Evolutionary conservation across 352 stramenopile species (phyloP).

Genomic region (Globisporangium megalacanthum): DNA sequence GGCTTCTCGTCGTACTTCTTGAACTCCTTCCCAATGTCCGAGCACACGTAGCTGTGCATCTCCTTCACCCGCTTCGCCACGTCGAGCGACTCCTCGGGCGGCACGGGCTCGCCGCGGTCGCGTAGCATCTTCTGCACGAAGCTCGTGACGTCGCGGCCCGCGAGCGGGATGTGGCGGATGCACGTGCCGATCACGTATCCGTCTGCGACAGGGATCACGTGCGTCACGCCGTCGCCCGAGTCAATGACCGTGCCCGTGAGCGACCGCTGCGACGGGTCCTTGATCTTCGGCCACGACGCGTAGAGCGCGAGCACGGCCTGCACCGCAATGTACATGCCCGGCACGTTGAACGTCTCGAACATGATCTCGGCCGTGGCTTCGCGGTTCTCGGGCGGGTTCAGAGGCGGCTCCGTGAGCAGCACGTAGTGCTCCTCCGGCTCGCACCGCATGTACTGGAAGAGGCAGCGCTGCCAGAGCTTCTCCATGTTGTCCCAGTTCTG

Average conservation of each 20-base stretch:
- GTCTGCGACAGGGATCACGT: slow-evolving; percentile 93
- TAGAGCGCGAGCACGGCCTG: slow-evolving; percentile 94
- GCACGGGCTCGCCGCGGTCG: slow-evolving; percentile 89
- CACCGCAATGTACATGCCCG: slow-evolving; percentile 92
- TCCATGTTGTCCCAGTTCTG: slow-evolving; percentile 97
- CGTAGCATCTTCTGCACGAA: slow-evolving; percentile 94
- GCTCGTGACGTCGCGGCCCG: slow-evolving; percentile 92
- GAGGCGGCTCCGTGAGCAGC: slow-evolving; percentile 86
- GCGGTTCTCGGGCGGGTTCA: slow-evolving; percentile 94
- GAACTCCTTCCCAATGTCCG: slow-evolving; percentile 94
- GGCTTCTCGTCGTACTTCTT: slow-evolving; percentile 94
- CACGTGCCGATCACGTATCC: slow-evolving; percentile 95
- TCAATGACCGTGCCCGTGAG: slow-evolving; percentile 94
- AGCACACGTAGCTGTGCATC: slow-evolving; percentile 94
- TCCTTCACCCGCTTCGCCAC: slow-evolving; percentile 92
- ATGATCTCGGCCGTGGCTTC: slow-evolving; percentile 96
- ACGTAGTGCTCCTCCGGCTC: slow-evolving; percentile 94
- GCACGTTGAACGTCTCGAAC: slow-evolving; percentile 97
- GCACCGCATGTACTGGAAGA: slow-evolving; percentile 93
- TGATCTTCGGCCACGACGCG: slow-evolving; percentile 91
- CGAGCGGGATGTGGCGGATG: slow-evolving; percentile 94
- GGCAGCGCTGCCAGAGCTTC: slow-evolving; percentile 90
- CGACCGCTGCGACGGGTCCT: slow-evolving; percentile 79
- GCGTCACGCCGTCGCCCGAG: slow-evolving; percentile 91
- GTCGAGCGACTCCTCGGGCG: slow-evolving; percentile 89